Conservation (phyloP, 2,329 filamentous ascomycete species). For the Pezicula radicicola region DNA sequence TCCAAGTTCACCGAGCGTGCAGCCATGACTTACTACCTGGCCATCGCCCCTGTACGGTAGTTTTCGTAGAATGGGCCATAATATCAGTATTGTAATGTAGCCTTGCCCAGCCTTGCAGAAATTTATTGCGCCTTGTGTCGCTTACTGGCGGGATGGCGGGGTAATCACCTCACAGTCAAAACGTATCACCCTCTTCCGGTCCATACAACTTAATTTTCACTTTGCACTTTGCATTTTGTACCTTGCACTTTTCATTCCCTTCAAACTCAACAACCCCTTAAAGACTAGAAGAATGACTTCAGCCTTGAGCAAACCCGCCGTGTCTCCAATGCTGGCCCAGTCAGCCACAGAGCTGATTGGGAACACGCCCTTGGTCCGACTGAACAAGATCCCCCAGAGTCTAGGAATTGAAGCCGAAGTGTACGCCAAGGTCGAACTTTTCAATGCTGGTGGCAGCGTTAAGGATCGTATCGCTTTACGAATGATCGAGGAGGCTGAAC, state of each 20-base stretch:
- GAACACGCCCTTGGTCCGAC: constrained; percentile 89
- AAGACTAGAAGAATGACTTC: constrained; percentile 15
- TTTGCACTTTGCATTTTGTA: too few relatives aligned
- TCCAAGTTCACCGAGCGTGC: constrained; percentile 20
- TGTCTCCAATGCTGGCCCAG: constrained; percentile 34
- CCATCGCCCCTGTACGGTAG: too few relatives aligned
- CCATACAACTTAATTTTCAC: too few relatives aligned
- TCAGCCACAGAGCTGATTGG: constrained; percentile 86
- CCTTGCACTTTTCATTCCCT: too few relatives aligned
- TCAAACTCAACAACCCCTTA: too few relatives aligned
- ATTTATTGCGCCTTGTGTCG: too few relatives aligned
- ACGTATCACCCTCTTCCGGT: too few relatives aligned
- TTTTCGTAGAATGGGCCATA: constrained; percentile 37
- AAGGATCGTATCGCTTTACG: constrained; percentile 94
- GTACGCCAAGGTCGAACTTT: constrained; percentile 88
- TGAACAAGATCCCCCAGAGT: constrained; percentile 90
- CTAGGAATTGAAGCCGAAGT: constrained; percentile 86
- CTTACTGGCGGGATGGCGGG: too few relatives aligned
- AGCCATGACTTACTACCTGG: constrained; percentile 41
- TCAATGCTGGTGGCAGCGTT: constrained; percentile 91
- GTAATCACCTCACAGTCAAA: too few relatives aligned
- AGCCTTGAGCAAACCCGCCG: constrained; percentile 19
- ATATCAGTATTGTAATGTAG: constrained; percentile 57
- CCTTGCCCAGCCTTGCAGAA: too few relatives aligned
- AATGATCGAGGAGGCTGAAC: constrained; percentile 97